Percentiles rank a stretch among this genome's conserved stretches.
phyloP scores from a whole-genome alignment of 2,329 filamentous ascomycete genomes.

The Ophiocordyceps australis region DNA sequence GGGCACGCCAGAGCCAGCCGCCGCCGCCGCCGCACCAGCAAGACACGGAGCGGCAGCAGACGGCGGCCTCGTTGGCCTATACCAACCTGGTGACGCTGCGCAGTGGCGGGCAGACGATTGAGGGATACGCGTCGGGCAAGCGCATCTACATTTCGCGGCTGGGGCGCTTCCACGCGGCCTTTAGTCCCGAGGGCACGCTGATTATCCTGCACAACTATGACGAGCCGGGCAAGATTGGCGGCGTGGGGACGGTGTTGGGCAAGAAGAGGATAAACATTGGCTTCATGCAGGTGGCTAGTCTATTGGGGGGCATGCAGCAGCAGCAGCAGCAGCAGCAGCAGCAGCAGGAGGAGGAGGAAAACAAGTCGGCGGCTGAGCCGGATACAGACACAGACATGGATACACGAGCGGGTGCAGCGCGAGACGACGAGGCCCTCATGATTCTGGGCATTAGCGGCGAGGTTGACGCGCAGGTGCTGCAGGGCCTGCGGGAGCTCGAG shows the following conservation, averaged over 20 bases:
- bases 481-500: constrained; percentile 26
- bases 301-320: too few species aligned
- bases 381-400: too few species aligned
- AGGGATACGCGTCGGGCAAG: constrained; percentile 49
- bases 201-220: constrained; percentile 73
- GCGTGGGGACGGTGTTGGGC: constrained; percentile 54
- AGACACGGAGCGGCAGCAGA: too few species aligned
- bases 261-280: constrained; percentile 57
- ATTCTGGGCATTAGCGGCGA: constrained; percentile 56
- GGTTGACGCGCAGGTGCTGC: constrained; percentile 37
- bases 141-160: constrained; percentile 53
- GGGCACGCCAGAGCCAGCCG: constrained; percentile 41
- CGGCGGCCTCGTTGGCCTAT: too few species aligned
- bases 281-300: constrained; percentile 55
- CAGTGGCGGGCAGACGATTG: constrained; percentile 33
- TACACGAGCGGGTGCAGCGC: constrained; percentile 5
- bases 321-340: too few species aligned
- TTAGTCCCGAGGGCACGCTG: constrained; percentile 54
- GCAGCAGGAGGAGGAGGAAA: too few species aligned
- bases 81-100: constrained; percentile 54
- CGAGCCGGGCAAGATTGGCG: constrained; percentile 65
- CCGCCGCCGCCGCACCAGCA: too few species aligned
- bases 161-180: constrained; percentile 55
- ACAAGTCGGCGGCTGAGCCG: constrained; percentile 6
- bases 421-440: constrained; percentile 57